Evolutionary conservation across 805 yeast genomes (phyloP).

Genomic region (Ogataea zsoltii): DNA sequence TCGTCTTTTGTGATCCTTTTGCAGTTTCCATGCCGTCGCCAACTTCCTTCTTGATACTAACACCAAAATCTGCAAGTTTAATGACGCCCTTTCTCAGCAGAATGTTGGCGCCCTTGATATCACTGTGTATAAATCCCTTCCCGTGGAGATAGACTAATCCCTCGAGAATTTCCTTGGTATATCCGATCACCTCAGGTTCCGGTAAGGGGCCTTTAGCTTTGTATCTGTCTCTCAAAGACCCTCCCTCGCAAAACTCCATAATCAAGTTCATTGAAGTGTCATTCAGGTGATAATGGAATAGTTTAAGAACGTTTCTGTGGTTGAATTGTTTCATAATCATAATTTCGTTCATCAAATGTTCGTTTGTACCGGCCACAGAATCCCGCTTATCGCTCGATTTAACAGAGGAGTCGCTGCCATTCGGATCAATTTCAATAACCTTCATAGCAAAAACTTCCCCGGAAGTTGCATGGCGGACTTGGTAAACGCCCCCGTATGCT

Average conservation of each 20-base stretch:
- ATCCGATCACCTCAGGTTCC: slow-evolving; percentile 51
- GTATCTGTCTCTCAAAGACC: slow-evolving; percentile 59
- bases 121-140: slow-evolving; percentile 78
- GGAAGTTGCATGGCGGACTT: slow-evolving; percentile 15
- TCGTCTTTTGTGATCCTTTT: slow-evolving; percentile 34
- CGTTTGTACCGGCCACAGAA: slow-evolving; percentile 7
- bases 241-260: slow-evolving; percentile 65
- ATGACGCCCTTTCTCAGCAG: slow-evolving; percentile 56
- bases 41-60: slow-evolving; percentile 64
- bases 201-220: slow-evolving; percentile 54
- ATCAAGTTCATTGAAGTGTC: slow-evolving; percentile 54
- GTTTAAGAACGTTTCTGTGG: slow-evolving; percentile 67
- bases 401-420: slow-evolving; percentile 5
- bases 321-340: slow-evolving; percentile 62
- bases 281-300: slow-evolving; percentile 66
- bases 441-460: slow-evolving; percentile 29
- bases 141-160: slow-evolving; percentile 67
- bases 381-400: slow-evolving; percentile 5
- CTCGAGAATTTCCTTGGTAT: slow-evolving; percentile 53
- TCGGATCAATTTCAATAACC: slow-evolving; percentile 15
- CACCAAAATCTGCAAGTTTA: slow-evolving; percentile 78
- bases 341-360: slow-evolving; percentile 62
- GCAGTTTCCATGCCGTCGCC: slow-evolving; percentile 66
- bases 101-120: slow-evolving; percentile 75
- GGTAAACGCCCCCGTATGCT: slow-evolving; percentile 86